A percentile compares a stretch with the other conserved stretches of the same genome.
These are phyloP conservation scores for Hordeum marinum DNA, from an alignment of 176 grass and related monocot species.

Conservation along the genomic window DNA sequence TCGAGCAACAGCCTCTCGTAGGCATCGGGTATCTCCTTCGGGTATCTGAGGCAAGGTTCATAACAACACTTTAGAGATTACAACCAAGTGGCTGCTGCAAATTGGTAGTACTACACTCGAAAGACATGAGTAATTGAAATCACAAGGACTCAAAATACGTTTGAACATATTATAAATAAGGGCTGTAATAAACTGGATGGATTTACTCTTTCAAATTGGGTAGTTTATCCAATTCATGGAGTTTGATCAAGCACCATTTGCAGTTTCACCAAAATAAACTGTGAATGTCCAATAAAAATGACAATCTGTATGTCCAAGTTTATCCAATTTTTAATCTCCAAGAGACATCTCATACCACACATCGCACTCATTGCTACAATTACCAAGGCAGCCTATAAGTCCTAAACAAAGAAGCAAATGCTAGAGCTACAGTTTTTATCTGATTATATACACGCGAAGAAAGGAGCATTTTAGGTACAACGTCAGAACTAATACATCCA, in stretches of 20 bases:
- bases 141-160: background rate
- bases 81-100: background rate
- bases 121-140: background rate
- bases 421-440: background rate
- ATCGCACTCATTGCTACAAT: background rate
- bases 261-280: background rate
- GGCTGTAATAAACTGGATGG: background rate
- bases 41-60: constrained; percentile 54
- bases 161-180: background rate
- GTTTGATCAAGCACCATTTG: no score
- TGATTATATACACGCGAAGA: background rate
- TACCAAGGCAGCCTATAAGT: background rate
- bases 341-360: background rate
- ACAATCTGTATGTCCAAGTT: no score
- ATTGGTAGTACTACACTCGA: background rate
- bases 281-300: no score
- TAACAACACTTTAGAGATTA: background rate
- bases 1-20: constrained; percentile 91
- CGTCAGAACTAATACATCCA: background rate
- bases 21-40: constrained; percentile 93
- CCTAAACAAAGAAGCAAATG: background rate
- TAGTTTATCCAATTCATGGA: no score
- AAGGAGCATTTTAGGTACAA: background rate
- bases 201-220: background rate
- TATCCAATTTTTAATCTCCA: no score